Evolutionary conservation across 2,329 filamentous ascomycete species (phyloP).

Genomic region (Davidsoniella australis): DNA sequence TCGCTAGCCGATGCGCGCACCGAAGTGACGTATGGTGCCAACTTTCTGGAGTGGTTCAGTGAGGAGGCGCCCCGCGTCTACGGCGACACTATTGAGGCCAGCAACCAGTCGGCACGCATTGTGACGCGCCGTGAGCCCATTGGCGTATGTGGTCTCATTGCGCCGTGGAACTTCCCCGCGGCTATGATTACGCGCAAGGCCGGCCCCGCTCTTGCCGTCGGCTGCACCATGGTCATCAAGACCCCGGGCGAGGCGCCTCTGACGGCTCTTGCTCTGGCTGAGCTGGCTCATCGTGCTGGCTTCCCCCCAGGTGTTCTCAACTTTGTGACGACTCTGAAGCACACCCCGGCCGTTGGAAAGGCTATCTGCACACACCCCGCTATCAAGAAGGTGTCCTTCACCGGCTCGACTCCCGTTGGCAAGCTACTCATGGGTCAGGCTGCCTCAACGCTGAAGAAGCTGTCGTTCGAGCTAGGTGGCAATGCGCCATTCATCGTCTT

Average conservation of each 20-base stretch:
- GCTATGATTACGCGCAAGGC: constrained; percentile 34
- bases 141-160: constrained; percentile 21
- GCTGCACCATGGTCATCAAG: constrained; percentile 69
- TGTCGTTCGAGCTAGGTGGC: constrained; percentile 57
- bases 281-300: constrained; percentile 67
- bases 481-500: constrained; percentile 66
- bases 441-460: constrained; percentile 52
- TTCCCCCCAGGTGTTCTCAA: constrained; percentile 80
- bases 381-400: constrained; percentile 58
- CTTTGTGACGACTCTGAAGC: constrained; percentile 58
- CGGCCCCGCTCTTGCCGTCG: constrained; percentile 44
- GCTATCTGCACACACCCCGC: constrained; percentile 22
- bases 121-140: constrained; percentile 20
- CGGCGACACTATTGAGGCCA: constrained; percentile 33
- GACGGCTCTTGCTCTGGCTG: constrained; percentile 68
- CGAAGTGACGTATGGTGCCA: constrained; percentile 40
- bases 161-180: constrained; percentile 39
- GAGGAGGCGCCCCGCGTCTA: constrained; percentile 42
- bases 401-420: constrained; percentile 36
- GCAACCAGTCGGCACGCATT: constrained; percentile 38
- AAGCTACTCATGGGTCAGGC: constrained; percentile 50
- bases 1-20: constrained; percentile 42
- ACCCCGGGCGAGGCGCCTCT: constrained; percentile 80
- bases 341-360: constrained; percentile 62
- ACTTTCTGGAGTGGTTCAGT: constrained; percentile 47